Base-by-base conservation (phyloP, 2,329 filamentous ascomycete species). In the Fusarium longipes region DNA sequence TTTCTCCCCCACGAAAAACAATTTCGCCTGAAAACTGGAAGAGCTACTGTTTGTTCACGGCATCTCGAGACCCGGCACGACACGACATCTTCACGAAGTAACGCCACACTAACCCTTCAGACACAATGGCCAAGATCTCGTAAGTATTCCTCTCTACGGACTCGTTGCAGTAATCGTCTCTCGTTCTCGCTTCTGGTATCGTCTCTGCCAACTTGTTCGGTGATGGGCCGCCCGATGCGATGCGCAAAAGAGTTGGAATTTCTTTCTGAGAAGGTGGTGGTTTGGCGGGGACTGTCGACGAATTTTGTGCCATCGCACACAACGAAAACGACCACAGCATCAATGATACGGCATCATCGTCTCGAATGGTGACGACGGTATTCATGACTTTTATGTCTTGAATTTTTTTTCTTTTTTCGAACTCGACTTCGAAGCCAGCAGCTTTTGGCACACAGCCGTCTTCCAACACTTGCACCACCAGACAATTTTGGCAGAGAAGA, bases 61-160 rank as follows among this genome's bases (percentile, higher is more conserved):
- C 74, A 76, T 72, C 71, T 73, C 72, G 75, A 76, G 74, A 78
- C 72, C 73, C 74, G 77, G 77, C 74, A 78, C 72, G 67, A 74
- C 75, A 63, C 59, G 57, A 62, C 58, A 57, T 76, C 71, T 68
- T 73, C 67, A 78, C 76, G 77, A 78, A 77, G 72, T 76, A 79
- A 80, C 78, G 77, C 75, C 78, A 76, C 74, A 77, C 75, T 68
- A 68, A 77, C 75, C 80, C 79, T 79, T 70, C 81, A 80, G 79
- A 82, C 79, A 83, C 80, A 86, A 88, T 88, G 86, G 86, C 86
- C 81, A 88, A 88, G 82, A 77, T 84, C 74, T 87, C 85, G 86
- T 88, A 84, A 83, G 86, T 68, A 42, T n/a, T 48, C n/a, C 29
- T 30, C 42, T 66, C 33, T 49, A 14, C 38, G 36, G 54, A 33